Base-by-base conservation (phyloP, 495 filamentous ascomycete species). In the Penicillium nucicola region DNA sequence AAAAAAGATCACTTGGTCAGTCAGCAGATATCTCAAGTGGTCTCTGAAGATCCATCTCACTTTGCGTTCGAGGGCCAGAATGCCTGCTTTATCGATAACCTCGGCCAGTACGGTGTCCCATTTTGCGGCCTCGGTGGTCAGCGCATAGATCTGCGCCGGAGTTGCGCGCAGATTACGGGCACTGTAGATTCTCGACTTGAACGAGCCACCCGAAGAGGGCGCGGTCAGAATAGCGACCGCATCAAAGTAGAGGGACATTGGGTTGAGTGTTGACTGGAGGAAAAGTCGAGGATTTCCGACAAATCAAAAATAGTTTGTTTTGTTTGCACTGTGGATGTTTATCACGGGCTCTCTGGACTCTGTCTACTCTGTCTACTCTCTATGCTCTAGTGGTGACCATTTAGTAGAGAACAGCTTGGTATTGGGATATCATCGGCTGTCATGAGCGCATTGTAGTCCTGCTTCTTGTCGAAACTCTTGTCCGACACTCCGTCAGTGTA, bases 171-270 rank as follows among this genome's bases (percentile, higher is more conserved):
- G 67, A 17, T 76, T 71, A 44, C 80, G 80, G 46, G 78, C 74
- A 31, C 63, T 74, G 68, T 89, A 97, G 44, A 96, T 78, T 23
- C 87, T 76, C 1, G 89, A 86, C 64, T 91, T 93, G 61, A 96
- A 79, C n/a, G 84, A 92, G 28, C 87, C 88, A 18, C 84, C 81
- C 11, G 75, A 63, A 12, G 80, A 79, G n/a, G 84, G 69, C 14
- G 78, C 78, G 3, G 80, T 80, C 42, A 98, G 71, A 34, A 96
- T 70, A 8, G 77, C 70, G 4, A 88, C 90, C 19, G 90, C 86
- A 69, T 98, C 93, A 65, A 93, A 86, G 70, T 98, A 98, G 51
- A 98, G 88, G 40, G 92, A 96, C 93, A 98, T 95, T 36, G 51
- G 37, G 53, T 18, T 22, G 14, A n/a, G 35, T 17, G 13, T 23